Conservation (phyloP, 2,329 filamentous ascomycete species). For the Mycosphaerella arachidis region DNA sequence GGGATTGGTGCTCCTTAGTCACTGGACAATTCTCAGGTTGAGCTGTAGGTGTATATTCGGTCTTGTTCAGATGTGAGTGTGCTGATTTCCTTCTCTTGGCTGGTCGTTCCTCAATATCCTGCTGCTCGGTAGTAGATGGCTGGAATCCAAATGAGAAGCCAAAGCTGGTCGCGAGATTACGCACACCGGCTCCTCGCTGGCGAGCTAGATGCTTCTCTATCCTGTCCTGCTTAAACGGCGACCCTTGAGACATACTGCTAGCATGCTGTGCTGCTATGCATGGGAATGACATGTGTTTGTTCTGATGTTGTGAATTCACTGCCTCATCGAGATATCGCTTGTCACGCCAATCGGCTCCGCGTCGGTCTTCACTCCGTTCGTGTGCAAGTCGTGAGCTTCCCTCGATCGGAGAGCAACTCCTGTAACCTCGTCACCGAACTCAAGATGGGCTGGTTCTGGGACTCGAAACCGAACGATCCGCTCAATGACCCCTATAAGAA, state of each 20-base stretch:
- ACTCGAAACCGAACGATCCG: constrained; percentile 39
- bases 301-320: not conserved
- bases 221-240: constrained; percentile 26
- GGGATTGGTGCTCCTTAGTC: not conserved
- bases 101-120: constrained; percentile 15
- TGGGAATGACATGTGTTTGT: not conserved
- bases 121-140: not conserved
- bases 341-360: not conserved
- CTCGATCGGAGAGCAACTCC: not conserved
- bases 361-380: not conserved
- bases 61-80: not conserved
- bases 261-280: constrained; percentile 7
- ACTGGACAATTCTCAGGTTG: not conserved
- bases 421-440: constrained; percentile 20
- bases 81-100: constrained; percentile 22
- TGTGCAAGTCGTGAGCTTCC: not conserved
- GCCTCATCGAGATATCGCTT: not conserved
- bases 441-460: constrained; percentile 62
- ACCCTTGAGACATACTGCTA: constrained; percentile 25
- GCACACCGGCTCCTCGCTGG: constrained; percentile 31
- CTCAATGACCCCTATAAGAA: constrained; percentile 63
- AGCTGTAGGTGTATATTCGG: not conserved
- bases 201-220: constrained; percentile 32
- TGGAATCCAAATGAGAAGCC: constrained; percentile 27
- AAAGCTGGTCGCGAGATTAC: constrained; percentile 27